phyloP scores from a whole-genome alignment of 176 grass and related monocot species.

The Oryza glaberrima region DNA sequence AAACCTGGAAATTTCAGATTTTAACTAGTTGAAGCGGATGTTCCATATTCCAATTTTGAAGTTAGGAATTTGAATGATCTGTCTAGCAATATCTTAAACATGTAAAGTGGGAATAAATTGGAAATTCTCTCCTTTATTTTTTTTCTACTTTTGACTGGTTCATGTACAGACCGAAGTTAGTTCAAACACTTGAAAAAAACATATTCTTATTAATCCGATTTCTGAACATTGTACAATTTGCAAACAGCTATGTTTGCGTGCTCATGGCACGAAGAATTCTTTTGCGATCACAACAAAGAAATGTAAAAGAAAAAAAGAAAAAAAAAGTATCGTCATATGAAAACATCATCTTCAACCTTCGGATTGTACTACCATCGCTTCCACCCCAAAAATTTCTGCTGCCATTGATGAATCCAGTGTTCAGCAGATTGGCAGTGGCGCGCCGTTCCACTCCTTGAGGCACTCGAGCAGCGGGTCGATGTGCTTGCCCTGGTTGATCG shows the following conservation, averaged over 20 bases:
- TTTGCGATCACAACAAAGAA: background rate
- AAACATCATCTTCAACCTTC: background rate
- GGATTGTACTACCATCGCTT: background rate
- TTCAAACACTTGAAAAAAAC: background rate
- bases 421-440: slow-evolving; percentile 64
- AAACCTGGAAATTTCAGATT: no score
- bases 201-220: background rate
- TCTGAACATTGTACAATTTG: background rate
- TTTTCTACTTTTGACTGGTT: no score
- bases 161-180: no score
- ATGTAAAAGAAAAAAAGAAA: background rate
- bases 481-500: slow-evolving; percentile 63
- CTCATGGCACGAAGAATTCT: background rate
- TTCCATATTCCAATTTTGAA: no score
- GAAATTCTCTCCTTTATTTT: no score
- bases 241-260: background rate
- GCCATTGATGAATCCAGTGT: background rate
- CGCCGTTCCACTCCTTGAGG: slow-evolving; percentile 77
- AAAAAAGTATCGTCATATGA: background rate
- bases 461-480: slow-evolving; percentile 72
- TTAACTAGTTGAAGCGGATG: no score
- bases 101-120: no score
- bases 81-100: no score
- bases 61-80: no score
- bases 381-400: background rate